phyloP scores from a whole-genome alignment of 305 asterid species.

The Euphrasia arctica region DNA sequence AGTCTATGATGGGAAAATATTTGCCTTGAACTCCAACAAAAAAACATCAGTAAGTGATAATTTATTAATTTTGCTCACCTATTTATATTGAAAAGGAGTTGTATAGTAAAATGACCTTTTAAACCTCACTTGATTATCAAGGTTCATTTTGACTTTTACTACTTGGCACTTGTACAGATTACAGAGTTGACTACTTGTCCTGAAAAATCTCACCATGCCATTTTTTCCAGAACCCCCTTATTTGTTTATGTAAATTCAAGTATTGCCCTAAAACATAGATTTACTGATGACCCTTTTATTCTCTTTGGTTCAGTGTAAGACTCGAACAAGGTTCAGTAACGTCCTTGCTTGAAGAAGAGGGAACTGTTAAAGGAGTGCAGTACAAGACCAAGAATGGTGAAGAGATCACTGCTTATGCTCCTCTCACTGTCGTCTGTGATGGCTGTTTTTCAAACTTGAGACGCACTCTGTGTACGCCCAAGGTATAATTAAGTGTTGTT shows the following conservation, averaged over 20 bases:
- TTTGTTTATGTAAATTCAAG: not conserved
- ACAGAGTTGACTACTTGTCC: too few relatives aligned
- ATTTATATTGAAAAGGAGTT: too few relatives aligned
- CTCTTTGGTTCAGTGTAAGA: slow-evolving; percentile 45
- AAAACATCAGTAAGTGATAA: too few relatives aligned
- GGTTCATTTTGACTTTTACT: too few relatives aligned
- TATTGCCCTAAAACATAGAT: slow-evolving; percentile 1
- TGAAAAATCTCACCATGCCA: too few relatives aligned
- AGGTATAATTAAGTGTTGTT: slow-evolving; percentile 34
- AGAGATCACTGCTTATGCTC: slow-evolving; percentile 51
- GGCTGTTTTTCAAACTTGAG: slow-evolving; percentile 81
- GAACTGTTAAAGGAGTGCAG: slow-evolving; percentile 61
- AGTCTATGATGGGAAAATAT: too few relatives aligned
- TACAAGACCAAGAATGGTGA: slow-evolving; percentile 69
- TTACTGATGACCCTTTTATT: not conserved
- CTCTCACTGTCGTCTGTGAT: slow-evolving; percentile 80
- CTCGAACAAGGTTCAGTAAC: slow-evolving; percentile 85
- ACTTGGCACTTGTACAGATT: too few relatives aligned
- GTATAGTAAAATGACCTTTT: too few relatives aligned
- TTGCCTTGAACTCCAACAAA: too few relatives aligned
- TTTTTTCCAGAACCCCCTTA: not conserved
- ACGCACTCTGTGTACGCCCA: slow-evolving; percentile 62
- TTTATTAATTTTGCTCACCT: too few relatives aligned
- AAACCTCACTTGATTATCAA: too few relatives aligned
- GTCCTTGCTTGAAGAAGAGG: slow-evolving; percentile 60